Conservation (phyloP, 192 early-diverging fungal species). For the Powellomyces hirtus region DNA sequence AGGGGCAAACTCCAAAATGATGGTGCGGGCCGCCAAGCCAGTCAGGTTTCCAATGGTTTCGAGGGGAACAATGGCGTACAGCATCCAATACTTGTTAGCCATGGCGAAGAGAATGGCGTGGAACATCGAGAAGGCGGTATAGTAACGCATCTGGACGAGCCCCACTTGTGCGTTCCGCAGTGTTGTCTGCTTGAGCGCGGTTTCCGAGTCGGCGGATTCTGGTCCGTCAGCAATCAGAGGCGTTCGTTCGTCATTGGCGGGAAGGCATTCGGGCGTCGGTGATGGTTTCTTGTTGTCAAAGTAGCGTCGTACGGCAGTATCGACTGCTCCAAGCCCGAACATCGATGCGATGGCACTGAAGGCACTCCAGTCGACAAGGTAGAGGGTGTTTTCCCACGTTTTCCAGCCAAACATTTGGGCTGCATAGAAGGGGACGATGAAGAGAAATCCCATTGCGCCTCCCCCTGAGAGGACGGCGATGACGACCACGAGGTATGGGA, state of each 20-base stretch:
- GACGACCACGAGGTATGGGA: neutral
- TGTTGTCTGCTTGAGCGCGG: too few relatives aligned
- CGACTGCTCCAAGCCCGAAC: neutral
- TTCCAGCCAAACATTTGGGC: slow-evolving; percentile 7
- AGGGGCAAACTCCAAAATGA: neutral
- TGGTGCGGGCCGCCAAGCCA: neutral
- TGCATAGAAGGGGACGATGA: slow-evolving; percentile 9
- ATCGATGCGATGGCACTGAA: neutral
- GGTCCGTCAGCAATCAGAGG: too few relatives aligned
- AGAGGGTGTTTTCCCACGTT: slow-evolving; percentile 18
- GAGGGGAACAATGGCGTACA: neutral
- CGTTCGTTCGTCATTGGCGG: neutral
- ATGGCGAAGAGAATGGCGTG: neutral
- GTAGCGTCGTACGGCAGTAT: neutral
- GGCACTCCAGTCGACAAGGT: neutral
- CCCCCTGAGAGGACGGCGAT: neutral
- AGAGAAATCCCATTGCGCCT: neutral
- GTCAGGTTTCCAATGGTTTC: neutral
- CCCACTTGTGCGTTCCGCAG: too few relatives aligned
- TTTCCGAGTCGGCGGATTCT: too few relatives aligned
- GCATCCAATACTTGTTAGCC: neutral
- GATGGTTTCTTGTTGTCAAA: too few relatives aligned
- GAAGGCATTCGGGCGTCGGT: too few relatives aligned
- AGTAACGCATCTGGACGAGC: too few relatives aligned
- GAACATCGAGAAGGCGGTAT: too few relatives aligned